Percentiles rank a stretch among this genome's conserved stretches.
Evolutionary conservation across 1,284 basidiomycete genomes (phyloP).

Genomic region (Trichosporon sp.): DNA sequence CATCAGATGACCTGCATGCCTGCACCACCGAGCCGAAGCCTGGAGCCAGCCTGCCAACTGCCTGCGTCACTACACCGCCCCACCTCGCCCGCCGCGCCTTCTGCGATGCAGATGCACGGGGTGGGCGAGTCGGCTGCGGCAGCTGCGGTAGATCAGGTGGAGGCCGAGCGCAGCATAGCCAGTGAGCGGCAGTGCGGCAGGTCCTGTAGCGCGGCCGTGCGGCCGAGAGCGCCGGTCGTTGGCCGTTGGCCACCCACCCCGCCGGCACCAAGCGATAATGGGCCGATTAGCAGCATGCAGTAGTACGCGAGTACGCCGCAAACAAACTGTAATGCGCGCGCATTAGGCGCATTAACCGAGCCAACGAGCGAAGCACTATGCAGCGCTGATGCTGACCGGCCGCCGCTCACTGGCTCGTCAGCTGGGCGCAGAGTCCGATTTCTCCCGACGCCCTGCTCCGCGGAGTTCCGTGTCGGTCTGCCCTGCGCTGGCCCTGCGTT

Average conservation of each 20-base stretch:
- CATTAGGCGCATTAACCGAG: not conserved
- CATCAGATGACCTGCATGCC: not conserved
- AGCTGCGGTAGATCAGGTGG: not conserved
- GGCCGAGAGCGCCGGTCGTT: not conserved
- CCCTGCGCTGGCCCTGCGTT: not conserved
- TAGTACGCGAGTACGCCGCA: not conserved
- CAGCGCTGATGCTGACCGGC: not conserved
- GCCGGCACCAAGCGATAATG: too few relatives aligned
- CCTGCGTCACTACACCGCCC: not conserved
- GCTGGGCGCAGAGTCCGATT: not conserved
- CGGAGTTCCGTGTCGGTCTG: constrained; percentile 1
- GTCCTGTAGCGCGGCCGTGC: not conserved
- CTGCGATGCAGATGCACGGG: too few relatives aligned
- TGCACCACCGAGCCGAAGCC: not conserved
- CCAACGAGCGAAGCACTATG: not conserved
- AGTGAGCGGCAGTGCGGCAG: too few relatives aligned
- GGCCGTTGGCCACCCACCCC: not conserved
- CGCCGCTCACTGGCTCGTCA: not conserved
- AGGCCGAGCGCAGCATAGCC: not conserved
- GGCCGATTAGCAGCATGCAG: too few relatives aligned
- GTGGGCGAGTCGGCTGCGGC: too few relatives aligned
- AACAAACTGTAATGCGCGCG: not conserved
- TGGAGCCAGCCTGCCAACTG: not conserved
- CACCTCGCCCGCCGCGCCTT: too few relatives aligned
- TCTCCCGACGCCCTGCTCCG: not conserved